phyloP scores from a whole-genome alignment of 2,329 filamentous ascomycete genomes.

The Phialophora verrucosa region DNA sequence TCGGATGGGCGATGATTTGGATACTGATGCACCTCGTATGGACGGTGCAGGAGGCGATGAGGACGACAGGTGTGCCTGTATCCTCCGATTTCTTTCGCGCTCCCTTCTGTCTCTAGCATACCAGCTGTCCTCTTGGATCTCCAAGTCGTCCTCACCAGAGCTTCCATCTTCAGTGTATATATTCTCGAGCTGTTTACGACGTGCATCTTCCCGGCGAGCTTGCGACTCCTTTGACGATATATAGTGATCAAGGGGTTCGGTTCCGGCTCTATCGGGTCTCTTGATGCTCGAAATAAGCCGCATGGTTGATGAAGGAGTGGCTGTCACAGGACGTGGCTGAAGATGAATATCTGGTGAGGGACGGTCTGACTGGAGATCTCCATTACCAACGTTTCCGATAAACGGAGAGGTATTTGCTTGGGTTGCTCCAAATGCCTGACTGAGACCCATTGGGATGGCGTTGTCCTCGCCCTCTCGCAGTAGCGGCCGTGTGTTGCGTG shows the following conservation, averaged over 20 bases:
- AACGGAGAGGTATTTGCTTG: conserved; percentile 56
- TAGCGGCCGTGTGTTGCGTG: conserved; percentile 49
- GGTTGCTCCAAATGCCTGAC: conserved; percentile 56
- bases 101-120: conserved; percentile 23
- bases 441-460: conserved; percentile 51
- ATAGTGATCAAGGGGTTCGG: conserved; percentile 44
- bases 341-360: conserved; percentile 57
- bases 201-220: conserved; percentile 46
- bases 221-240: conserved; percentile 56
- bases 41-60: conserved; percentile 24
- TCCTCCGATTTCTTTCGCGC: conserved; percentile 16
- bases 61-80: conserved; percentile 16
- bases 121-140: conserved; percentile 36
- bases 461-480: conserved; percentile 44
- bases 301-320: conserved; percentile 48
- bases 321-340: conserved; percentile 45
- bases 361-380: conserved; percentile 52
- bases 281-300: conserved; percentile 44
- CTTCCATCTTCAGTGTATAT: conserved; percentile 40
- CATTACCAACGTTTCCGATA: conserved; percentile 43
- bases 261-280: conserved; percentile 50
- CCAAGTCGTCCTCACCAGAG: conserved; percentile 21
- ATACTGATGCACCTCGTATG: conserved; percentile 13
- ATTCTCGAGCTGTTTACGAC: conserved; percentile 44
- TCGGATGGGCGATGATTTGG: conserved; percentile 31